phyloP scores from a whole-genome alignment of 257 asterid species.

The Solanum stenotomum region DNA sequence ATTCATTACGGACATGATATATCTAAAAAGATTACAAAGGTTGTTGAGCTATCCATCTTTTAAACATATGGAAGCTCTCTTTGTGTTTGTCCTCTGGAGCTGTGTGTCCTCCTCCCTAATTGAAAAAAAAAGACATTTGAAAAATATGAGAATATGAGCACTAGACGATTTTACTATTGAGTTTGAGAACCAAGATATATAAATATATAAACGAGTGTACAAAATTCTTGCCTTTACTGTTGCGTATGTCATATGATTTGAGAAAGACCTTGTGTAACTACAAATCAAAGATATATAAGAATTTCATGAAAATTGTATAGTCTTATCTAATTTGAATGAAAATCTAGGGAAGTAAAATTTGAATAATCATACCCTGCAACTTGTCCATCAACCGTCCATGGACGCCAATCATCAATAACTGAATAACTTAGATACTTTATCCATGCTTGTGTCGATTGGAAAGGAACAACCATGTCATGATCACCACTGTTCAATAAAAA shows the following conservation, averaged over 20 bases:
- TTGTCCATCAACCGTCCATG: too few species aligned
- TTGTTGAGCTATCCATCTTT: too few species aligned
- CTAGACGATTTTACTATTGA: background rate
- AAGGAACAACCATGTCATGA: too few species aligned
- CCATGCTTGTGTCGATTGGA: background rate
- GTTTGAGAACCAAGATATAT: background rate
- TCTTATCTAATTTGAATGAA: background rate
- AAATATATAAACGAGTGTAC: too few species aligned
- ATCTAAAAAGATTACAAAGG: too few species aligned
- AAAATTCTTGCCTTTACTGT: constrained; percentile 24
- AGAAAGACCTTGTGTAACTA: constrained; percentile 28
- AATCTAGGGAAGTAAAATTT: background rate
- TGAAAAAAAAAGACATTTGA: background rate
- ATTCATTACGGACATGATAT: too few species aligned
- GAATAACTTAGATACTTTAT: constrained; percentile 5
- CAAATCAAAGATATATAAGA: background rate
- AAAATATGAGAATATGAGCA: background rate
- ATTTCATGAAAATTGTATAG: background rate
- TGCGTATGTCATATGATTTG: constrained; percentile 27
- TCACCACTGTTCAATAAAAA: too few species aligned
- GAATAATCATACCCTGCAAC: constrained; percentile 26
- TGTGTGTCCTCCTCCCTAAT: background rate
- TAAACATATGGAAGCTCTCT: too few species aligned
- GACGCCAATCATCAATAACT: too few species aligned
- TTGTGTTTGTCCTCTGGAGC: too few species aligned